phyloP scores from a whole-genome alignment of 495 filamentous ascomycete genomes.

The Penicillium ucsense region DNA sequence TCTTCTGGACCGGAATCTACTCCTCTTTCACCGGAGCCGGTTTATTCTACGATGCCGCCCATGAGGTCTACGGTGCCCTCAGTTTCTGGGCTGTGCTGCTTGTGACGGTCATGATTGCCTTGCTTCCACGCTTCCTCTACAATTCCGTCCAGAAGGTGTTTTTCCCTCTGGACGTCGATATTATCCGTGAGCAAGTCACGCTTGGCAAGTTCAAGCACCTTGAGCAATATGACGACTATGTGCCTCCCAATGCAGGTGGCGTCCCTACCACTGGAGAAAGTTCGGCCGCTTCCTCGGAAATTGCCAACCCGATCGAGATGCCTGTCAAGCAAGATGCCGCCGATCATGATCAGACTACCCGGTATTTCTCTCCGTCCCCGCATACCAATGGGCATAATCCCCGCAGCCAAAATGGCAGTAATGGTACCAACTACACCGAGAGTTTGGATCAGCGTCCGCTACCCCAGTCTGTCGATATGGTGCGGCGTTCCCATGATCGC shows the following conservation, averaged over 20 bases:
- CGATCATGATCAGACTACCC: constrained; percentile 71
- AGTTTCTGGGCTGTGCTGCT: constrained; percentile 80
- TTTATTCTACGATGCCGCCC: constrained; percentile 68
- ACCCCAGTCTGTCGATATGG: constrained; percentile 53
- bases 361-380: constrained; percentile 84
- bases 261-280: constrained; percentile 18
- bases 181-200: constrained; percentile 84
- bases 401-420: constrained; percentile 82
- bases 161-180: constrained; percentile 87
- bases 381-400: constrained; percentile 72
- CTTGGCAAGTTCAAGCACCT: constrained; percentile 70
- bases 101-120: constrained; percentile 63
- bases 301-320: constrained; percentile 54
- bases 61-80: constrained; percentile 67
- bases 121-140: constrained; percentile 75
- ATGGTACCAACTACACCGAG: constrained; percentile 84
- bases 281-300: constrained; percentile 51
- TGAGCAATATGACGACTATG: constrained; percentile 39
- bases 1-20: constrained; percentile 94
- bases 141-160: constrained; percentile 90
- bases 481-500: constrained; percentile 68
- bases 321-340: constrained; percentile 44
- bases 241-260: constrained; percentile 24
- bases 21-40: constrained; percentile 56
- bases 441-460: constrained; percentile 40